Percentiles rank a stretch among this genome's conserved stretches.
Conservation (phyloP, 2,329 filamentous ascomycete genomes). For the Rhynchosporium secalis region DNA sequence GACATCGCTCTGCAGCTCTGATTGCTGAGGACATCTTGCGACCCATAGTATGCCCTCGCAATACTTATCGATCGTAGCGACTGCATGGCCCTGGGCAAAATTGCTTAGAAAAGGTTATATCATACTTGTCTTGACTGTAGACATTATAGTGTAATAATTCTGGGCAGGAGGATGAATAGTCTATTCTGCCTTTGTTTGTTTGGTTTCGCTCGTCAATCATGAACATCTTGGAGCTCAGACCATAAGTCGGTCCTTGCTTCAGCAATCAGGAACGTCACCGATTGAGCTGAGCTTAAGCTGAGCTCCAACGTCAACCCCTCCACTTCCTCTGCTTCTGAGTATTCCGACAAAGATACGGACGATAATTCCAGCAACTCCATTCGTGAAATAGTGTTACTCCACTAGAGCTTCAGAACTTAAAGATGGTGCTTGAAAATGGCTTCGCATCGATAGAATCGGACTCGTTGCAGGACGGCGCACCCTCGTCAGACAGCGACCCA, state of each 20-base stretch:
- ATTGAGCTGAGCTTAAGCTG: slow-evolving; percentile 11
- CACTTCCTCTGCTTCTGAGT: neutral
- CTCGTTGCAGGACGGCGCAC: slow-evolving; percentile 29
- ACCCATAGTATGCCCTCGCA: too few relatives aligned
- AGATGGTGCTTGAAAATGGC: slow-evolving; percentile 36
- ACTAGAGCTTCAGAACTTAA: slow-evolving; percentile 10
- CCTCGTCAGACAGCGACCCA: slow-evolving; percentile 35
- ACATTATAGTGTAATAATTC: too few relatives aligned
- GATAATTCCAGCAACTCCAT: too few relatives aligned
- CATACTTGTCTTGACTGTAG: too few relatives aligned
- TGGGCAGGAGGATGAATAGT: neutral
- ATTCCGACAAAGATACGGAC: neutral
- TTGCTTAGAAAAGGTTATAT: neutral
- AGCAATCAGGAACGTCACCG: slow-evolving; percentile 25
- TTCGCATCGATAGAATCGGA: slow-evolving; percentile 21
- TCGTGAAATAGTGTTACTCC: neutral
- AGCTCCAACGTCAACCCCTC: slow-evolving; percentile 2
- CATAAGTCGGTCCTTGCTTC: slow-evolving; percentile 5
- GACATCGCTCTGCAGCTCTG: too few relatives aligned
- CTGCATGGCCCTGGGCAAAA: too few relatives aligned
- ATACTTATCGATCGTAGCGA: too few relatives aligned
- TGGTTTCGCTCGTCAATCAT: neutral
- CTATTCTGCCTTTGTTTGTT: neutral
- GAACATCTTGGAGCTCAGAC: slow-evolving; percentile 8
- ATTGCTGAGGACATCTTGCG: too few relatives aligned